Conservation (phyloP, 768 basidiomycete species). For the Trametes gibbosa region DNA sequence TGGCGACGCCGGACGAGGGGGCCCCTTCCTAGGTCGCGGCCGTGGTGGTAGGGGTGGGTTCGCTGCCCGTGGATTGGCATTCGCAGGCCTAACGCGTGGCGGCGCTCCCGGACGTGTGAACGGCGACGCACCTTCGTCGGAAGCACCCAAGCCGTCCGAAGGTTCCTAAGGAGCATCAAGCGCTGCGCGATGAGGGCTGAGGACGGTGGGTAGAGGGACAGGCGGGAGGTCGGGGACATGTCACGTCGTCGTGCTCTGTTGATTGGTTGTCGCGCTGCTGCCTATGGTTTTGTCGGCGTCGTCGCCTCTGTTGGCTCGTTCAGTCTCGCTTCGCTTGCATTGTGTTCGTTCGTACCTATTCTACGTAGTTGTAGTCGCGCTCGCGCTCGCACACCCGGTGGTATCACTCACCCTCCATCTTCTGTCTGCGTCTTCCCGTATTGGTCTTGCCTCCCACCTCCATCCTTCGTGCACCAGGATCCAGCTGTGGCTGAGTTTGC, state of each 20-base stretch:
- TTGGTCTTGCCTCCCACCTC: too few relatives aligned
- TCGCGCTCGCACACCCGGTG: not conserved
- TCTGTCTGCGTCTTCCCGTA: not conserved
- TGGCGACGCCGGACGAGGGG: conserved; percentile 18
- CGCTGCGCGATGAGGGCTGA: not conserved
- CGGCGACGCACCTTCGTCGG: conserved; percentile 27
- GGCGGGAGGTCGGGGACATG: not conserved
- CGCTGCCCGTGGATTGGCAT: conserved; percentile 63
- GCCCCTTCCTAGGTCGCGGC: conserved; percentile 31
- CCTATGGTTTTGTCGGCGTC: too few relatives aligned
- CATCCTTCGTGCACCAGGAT: not conserved
- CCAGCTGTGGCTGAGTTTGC: not conserved
- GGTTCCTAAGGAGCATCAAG: not conserved
- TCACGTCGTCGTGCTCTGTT: not conserved
- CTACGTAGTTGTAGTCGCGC: conserved; percentile 11
- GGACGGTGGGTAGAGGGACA: not conserved
- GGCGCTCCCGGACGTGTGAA: conserved; percentile 25
- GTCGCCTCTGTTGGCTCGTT: not conserved
- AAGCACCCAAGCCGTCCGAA: conserved; percentile 17
- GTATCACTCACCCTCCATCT: not conserved
- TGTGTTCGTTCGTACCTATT: conserved; percentile 1
- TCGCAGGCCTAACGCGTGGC: conserved; percentile 59
- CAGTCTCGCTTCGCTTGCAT: not conserved
- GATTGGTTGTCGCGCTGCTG: too few relatives aligned
- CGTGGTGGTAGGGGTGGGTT: conserved; percentile 60